phyloP scores from a whole-genome alignment of 2,329 filamentous ascomycete genomes.

The Trichoderma guizhouense region DNA sequence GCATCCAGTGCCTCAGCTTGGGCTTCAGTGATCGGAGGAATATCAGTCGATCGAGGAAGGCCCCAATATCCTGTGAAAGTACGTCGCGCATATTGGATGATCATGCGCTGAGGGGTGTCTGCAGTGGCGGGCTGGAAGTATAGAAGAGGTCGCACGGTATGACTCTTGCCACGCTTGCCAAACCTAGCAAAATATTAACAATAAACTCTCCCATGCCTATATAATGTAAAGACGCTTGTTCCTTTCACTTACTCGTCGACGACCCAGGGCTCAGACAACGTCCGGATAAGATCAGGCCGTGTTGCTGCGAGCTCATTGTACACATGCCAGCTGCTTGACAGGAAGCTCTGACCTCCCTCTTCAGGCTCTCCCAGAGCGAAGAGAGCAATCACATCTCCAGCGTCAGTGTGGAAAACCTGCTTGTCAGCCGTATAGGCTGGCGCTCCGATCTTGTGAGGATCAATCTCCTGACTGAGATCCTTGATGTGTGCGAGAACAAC shows the following conservation, averaged over 20 bases:
- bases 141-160: slow-evolving; percentile 45
- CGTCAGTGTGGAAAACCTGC: slow-evolving; percentile 61
- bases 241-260: slow-evolving; percentile 39
- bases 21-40: slow-evolving; percentile 55
- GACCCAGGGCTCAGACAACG: slow-evolving; percentile 49
- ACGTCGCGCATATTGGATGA: slow-evolving; percentile 59
- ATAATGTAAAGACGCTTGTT: neutral
- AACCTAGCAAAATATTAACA: slow-evolving; percentile 39
- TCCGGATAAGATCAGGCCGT: slow-evolving; percentile 57
- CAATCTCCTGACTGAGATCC: slow-evolving; percentile 46
- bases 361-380: slow-evolving; percentile 52
- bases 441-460: slow-evolving; percentile 46
- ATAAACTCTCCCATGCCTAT: neutral
- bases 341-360: slow-evolving; percentile 54
- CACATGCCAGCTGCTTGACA: slow-evolving; percentile 56
- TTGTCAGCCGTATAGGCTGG: slow-evolving; percentile 60
- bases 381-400: slow-evolving; percentile 57
- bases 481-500: slow-evolving; percentile 60
- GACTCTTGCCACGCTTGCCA: slow-evolving; percentile 39
- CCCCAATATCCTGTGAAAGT: slow-evolving; percentile 56
- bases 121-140: slow-evolving; percentile 51
- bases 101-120: slow-evolving; percentile 47
- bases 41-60: slow-evolving; percentile 48
- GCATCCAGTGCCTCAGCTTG: slow-evolving; percentile 53
- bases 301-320: slow-evolving; percentile 61